These are phyloP conservation scores for Lumnitzera littorea DNA, from an alignment of 345 rosid genomes.

Conservation along the genomic window DNA sequence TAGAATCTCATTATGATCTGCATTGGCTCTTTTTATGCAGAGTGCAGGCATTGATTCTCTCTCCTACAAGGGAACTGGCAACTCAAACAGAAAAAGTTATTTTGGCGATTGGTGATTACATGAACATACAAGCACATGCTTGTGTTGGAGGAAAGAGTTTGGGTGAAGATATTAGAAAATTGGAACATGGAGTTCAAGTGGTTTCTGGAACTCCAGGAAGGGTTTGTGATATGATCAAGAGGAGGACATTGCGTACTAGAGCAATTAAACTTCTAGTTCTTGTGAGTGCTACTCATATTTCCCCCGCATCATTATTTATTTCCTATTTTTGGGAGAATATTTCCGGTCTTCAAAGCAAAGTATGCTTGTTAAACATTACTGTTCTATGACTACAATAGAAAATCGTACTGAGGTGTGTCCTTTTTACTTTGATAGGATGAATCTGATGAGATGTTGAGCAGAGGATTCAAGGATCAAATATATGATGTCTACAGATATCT, in stretches of 20 bases:
- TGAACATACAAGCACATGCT: slow-evolving; percentile 76
- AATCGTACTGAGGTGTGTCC: too few relatives aligned
- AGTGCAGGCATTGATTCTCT: slow-evolving; percentile 92
- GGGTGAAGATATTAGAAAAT: slow-evolving; percentile 91
- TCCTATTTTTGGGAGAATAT: background rate
- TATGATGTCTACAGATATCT: slow-evolving; percentile 93
- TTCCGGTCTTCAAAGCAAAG: too few relatives aligned
- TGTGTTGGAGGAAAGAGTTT: slow-evolving; percentile 96
- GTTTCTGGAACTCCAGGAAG: slow-evolving; percentile 99
- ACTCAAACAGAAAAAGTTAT: slow-evolving; percentile 83
- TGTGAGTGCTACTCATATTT: slow-evolving; percentile 12
- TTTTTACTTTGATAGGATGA: slow-evolving; percentile 42
- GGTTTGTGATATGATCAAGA: slow-evolving; percentile 97
- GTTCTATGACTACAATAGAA: background rate
- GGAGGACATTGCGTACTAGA: slow-evolving; percentile 89
- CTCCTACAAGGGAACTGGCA: slow-evolving; percentile 95
- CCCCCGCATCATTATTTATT: background rate
- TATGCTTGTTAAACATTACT: too few relatives aligned
- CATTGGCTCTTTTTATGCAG: slow-evolving; percentile 19
- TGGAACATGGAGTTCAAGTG: slow-evolving; percentile 56
- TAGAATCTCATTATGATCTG: background rate
- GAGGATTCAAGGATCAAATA: slow-evolving; percentile 98
- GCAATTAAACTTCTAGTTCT: slow-evolving; percentile 39
- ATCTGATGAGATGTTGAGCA: slow-evolving; percentile 97
- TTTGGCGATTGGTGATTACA: slow-evolving; percentile 60